Evolutionary conservation across 441 rosid genomes (phyloP).

Genomic region (Manihot esculenta): DNA sequence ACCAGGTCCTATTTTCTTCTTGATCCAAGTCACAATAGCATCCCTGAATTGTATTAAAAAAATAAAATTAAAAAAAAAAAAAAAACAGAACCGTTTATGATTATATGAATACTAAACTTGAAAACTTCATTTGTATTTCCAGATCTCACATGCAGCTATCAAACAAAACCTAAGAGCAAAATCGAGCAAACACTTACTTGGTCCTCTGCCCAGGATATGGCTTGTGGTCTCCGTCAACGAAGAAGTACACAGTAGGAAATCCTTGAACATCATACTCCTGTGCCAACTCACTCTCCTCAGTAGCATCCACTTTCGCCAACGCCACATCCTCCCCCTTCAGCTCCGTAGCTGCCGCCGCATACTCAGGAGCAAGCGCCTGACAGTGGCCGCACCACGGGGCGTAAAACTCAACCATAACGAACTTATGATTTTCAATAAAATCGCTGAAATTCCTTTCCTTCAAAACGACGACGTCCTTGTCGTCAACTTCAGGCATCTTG

Average conservation of each 20-base stretch:
- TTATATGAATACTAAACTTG: neutral
- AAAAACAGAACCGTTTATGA: slow-evolving; percentile 2
- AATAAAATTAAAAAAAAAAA: too few species aligned
- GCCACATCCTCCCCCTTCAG: slow-evolving; percentile 58
- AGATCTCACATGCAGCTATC: neutral
- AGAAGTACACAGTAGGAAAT: slow-evolving; percentile 77
- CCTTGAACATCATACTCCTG: slow-evolving; percentile 83
- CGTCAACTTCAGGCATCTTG: slow-evolving; percentile 73
- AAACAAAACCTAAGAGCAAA: neutral
- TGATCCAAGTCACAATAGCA: slow-evolving; percentile 87
- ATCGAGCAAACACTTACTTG: slow-evolving; percentile 50
- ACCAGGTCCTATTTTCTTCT: slow-evolving; percentile 97
- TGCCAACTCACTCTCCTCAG: slow-evolving; percentile 85
- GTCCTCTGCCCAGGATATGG: slow-evolving; percentile 77
- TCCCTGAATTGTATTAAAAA: slow-evolving; percentile 48
- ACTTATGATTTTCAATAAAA: slow-evolving; percentile 53
- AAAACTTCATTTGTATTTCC: neutral
- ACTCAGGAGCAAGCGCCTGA: slow-evolving; percentile 94
- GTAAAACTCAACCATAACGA: slow-evolving; percentile 95
- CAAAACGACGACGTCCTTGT: slow-evolving; percentile 84
- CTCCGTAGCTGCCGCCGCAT: slow-evolving; percentile 96
- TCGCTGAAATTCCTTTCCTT: slow-evolving; percentile 76
- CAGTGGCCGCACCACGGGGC: slow-evolving; percentile 99
- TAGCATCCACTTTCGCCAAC: slow-evolving; percentile 89
- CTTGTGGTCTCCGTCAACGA: slow-evolving; percentile 81